Evolutionary conservation across 495 filamentous ascomycete species (phyloP), one percentile per base, ranked within the genome.

Genomic region (Trichoderma virens): DNA sequence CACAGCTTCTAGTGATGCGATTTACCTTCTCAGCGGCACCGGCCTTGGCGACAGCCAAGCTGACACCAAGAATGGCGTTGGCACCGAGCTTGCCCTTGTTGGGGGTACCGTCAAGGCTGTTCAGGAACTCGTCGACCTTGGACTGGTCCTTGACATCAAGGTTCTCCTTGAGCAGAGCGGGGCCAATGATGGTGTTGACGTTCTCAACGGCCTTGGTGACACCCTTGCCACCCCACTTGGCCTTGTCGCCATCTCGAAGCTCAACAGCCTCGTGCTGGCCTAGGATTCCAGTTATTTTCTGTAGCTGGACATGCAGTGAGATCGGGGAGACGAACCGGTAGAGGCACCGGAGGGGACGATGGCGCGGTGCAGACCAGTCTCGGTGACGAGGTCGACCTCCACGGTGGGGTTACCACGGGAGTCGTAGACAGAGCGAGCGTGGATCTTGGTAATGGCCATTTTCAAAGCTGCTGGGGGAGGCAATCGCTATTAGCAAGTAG

Each of bases 41-140:
- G 68, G 95, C 95, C 87, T 99, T 99, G 72, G 95, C 93, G 74
- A 98, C 83, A 65, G 93, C 95, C 80, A 99, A 82, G 78, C 83
- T 88, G 78, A 98, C 95, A 82, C 94, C 95, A 59, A 99, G 86
- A 74, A 99, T 97, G 78, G 95, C 95, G 75, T 99, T 99, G 80
- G 95, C 95, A 80, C 95, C 95, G 41, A 98, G 86, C 74, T 93
- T 96, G 71, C 86, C 90, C 90, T 99, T 99, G 88, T 98, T 99
- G 75, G 88, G 72, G 59, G 94, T 94, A 69, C 92, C 93, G 74
- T 99, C 95, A 72, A 98, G 92, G 76, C 90, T 86, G 84, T 91
- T 96, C 71, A 99, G 84, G 85, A 97, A 97, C 71, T 87, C 83
- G 75, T 99, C 95, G 69, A 99, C 84, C 73, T 87, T 86, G 74